These are phyloP conservation scores for Suillus spraguei DNA, from an alignment of 768 basidiomycete genomes.

Conservation along the genomic window DNA sequence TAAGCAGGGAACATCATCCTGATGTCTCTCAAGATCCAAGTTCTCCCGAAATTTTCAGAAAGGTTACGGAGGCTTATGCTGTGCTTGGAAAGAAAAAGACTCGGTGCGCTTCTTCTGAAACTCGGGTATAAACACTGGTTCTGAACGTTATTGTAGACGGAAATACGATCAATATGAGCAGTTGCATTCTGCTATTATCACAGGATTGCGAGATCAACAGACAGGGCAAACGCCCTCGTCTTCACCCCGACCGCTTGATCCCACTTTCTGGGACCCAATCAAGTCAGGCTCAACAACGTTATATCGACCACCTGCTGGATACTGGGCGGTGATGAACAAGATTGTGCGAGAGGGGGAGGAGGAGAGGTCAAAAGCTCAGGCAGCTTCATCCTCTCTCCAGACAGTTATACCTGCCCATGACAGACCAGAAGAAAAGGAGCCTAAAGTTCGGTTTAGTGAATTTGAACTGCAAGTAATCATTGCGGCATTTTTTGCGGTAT, in stretches of 20 bases:
- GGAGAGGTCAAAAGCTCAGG: not conserved
- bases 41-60: not conserved
- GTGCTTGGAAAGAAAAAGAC: slow-evolving; percentile 3
- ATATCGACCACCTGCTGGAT: slow-evolving; percentile 2
- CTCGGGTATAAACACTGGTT: not conserved
- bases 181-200: slow-evolving; percentile 2
- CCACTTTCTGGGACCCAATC: slow-evolving; percentile 2
- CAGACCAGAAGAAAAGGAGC: not conserved
- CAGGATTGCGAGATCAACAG: not conserved
- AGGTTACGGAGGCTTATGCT: slow-evolving; percentile 2
- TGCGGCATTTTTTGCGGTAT: not conserved
- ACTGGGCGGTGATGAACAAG: slow-evolving; percentile 1
- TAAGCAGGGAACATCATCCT: slow-evolving; percentile 4
- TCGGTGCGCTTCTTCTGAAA: slow-evolving; percentile 1
- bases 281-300: slow-evolving; percentile 1
- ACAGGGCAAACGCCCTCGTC: not conserved
- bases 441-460: too few relatives aligned
- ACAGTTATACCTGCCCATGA: not conserved
- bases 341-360: not conserved
- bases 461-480: not conserved
- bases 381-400: not conserved
- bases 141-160: not conserved
- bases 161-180: slow-evolving; percentile 4
- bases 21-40: slow-evolving; percentile 3
- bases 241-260: slow-evolving; percentile 2